Evolutionary conservation across 2,329 filamentous ascomycete genomes (phyloP).

Genomic region (Cryoendolithus antarcticus): DNA sequence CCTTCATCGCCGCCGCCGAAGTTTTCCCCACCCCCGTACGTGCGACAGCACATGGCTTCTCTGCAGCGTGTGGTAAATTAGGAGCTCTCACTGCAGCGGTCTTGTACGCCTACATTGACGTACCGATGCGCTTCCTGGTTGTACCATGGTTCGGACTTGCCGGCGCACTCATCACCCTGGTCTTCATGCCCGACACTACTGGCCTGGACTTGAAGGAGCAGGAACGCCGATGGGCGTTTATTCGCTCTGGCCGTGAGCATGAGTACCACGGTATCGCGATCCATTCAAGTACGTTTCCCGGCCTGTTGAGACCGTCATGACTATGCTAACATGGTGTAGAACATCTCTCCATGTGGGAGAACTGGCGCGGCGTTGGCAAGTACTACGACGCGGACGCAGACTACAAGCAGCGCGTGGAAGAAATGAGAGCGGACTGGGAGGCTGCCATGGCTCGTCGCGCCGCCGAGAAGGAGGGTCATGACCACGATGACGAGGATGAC

Average conservation of each 20-base stretch:
- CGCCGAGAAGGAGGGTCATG: conserved; percentile 35
- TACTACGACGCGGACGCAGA: conserved; percentile 72
- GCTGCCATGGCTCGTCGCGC: conserved; percentile 43
- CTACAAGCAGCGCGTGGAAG: conserved; percentile 65
- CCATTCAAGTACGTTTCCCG: too few relatives aligned
- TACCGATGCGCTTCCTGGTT: conserved; percentile 74
- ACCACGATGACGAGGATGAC: conserved; percentile 30
- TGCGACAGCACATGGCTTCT: conserved; percentile 86
- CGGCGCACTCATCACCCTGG: conserved; percentile 67
- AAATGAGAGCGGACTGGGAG: conserved; percentile 48
- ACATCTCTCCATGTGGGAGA: conserved; percentile 75
- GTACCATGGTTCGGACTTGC: conserved; percentile 91
- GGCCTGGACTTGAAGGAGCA: conserved; percentile 95
- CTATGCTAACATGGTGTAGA: too few relatives aligned
- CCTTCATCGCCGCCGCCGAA: conserved; percentile 90
- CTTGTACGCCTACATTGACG: conserved; percentile 88
- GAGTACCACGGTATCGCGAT: conserved; percentile 93
- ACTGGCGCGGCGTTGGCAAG: conserved; percentile 64
- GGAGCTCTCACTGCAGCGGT: conserved; percentile 79
- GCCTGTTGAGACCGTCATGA: too few relatives aligned
- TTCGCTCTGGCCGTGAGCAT: conserved; percentile 60
- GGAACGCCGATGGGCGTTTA: conserved; percentile 83
- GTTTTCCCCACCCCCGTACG: conserved; percentile 93
- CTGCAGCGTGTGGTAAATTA: conserved; percentile 79
- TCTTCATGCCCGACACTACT: conserved; percentile 94